These are phyloP conservation scores for Globisporangium parvum DNA, from an alignment of 352 stramenopile genomes.

Conservation along the genomic window DNA sequence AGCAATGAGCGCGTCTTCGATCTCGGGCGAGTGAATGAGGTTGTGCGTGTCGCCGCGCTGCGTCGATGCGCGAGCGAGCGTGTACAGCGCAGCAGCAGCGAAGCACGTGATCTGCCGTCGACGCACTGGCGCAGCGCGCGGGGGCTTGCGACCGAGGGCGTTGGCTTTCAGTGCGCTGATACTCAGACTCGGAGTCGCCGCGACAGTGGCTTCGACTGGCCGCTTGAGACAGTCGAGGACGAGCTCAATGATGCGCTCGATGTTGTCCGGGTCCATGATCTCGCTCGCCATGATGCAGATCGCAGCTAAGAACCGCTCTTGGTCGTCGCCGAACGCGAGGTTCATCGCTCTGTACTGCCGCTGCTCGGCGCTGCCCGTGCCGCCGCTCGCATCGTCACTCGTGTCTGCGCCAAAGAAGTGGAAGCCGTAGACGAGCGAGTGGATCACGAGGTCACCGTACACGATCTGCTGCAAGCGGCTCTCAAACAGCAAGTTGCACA, in stretches of 20 bases:
- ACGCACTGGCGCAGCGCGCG: constrained; percentile 21
- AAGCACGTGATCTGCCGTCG: constrained; percentile 40
- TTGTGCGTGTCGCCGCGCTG: constrained; percentile 48
- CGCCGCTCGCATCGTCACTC: constrained; percentile 1
- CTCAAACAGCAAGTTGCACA: constrained; percentile 72
- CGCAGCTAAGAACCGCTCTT: constrained; percentile 59
- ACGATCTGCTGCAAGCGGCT: constrained; percentile 56
- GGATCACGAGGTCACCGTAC: constrained; percentile 48
- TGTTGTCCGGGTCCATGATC: constrained; percentile 49
- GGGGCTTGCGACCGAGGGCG: not conserved
- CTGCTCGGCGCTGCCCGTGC: constrained; percentile 6
- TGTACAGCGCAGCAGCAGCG: constrained; percentile 40
- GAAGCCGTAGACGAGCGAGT: constrained; percentile 46
- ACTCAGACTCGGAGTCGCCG: not conserved
- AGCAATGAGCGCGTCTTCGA: constrained; percentile 36
- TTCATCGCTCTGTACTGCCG: constrained; percentile 26
- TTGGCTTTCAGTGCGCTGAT: not conserved
- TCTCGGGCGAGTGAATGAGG: constrained; percentile 33
- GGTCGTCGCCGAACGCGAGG: constrained; percentile 49
- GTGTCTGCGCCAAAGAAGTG: constrained; percentile 26
- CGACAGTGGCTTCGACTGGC: not conserved
- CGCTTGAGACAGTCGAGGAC: constrained; percentile 36
- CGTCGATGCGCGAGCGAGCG: constrained; percentile 43
- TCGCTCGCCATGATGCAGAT: constrained; percentile 64
- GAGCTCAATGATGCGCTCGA: constrained; percentile 50